phyloP scores from a whole-genome alignment of 163 green algal genomes.

The Scenedesmus sp. region DNA sequence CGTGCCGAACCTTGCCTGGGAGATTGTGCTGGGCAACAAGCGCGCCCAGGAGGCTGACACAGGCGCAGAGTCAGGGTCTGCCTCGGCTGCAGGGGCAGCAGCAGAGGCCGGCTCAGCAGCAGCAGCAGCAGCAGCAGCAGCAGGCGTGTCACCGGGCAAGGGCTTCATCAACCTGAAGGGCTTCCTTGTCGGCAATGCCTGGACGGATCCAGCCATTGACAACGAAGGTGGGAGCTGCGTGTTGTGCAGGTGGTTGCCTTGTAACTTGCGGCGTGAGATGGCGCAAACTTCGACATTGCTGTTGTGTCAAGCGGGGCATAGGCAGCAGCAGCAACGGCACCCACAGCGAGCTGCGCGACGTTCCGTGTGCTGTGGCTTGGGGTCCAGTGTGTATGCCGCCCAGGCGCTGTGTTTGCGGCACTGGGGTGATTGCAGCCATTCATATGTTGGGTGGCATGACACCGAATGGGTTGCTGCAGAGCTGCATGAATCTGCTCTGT shows the following conservation, averaged over 20 bases:
- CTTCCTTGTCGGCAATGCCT: constrained; percentile 90
- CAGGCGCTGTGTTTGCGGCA: too few species aligned
- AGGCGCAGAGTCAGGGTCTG: neutral
- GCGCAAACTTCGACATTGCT: too few species aligned
- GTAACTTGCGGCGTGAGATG: too few species aligned
- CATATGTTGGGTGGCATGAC: too few species aligned
- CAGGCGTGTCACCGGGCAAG: neutral
- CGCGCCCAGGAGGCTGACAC: constrained; percentile 8
- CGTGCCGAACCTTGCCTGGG: constrained; percentile 80
- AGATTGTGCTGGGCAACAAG: constrained; percentile 70
- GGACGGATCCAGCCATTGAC: constrained; percentile 85
- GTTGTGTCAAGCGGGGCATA: too few species aligned
- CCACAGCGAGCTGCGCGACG: too few species aligned
- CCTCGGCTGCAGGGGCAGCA: constrained; percentile 3
- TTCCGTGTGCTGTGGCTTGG: too few species aligned
- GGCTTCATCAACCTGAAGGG: constrained; percentile 77
- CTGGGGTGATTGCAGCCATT: too few species aligned
- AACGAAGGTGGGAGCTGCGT: constrained; percentile 70
- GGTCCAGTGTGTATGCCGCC: too few species aligned
- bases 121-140: constrained; percentile 30
- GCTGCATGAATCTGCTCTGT: neutral
- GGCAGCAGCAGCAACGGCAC: too few species aligned
- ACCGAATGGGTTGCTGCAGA: too few species aligned
- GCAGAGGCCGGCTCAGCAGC: neutral
- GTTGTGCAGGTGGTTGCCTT: too few species aligned